Percentiles rank a stretch among this genome's conserved stretches.
Conservation (phyloP, 345 rosid genomes). For the Jatropha curcas region DNA sequence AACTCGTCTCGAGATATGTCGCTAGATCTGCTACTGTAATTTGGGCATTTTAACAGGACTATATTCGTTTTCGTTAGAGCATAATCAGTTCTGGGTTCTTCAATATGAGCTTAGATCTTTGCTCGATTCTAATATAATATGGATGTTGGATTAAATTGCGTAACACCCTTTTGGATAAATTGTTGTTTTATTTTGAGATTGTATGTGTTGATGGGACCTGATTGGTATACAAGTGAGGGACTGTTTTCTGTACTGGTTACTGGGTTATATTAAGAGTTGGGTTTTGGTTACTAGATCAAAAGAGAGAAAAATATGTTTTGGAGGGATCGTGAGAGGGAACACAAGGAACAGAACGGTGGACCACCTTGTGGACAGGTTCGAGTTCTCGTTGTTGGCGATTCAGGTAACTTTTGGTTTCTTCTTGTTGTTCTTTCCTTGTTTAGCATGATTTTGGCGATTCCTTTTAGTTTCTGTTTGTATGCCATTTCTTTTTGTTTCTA, state of each 20-base stretch:
- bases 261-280: conserved; percentile 4
- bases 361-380: conserved; percentile 94
- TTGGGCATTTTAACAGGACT: too few species aligned
- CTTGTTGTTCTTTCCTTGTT: background rate
- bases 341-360: conserved; percentile 69
- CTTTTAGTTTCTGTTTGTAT: background rate
- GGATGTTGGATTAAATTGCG: conserved; percentile 24
- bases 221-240: conserved; percentile 9
- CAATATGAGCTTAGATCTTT: conserved; percentile 30
- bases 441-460: background rate
- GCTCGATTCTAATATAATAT: conserved; percentile 19
- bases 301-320: conserved; percentile 61
- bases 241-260: background rate
- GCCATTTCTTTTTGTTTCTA: background rate
- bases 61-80: too few species aligned
- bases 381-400: conserved; percentile 95
- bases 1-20: background rate
- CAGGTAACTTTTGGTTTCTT: conserved; percentile 48
- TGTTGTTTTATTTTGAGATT: conserved; percentile 15
- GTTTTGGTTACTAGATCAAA: background rate
- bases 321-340: conserved; percentile 91
- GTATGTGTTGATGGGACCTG: conserved; percentile 35
- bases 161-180: conserved; percentile 27
- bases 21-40: conserved; percentile 7
- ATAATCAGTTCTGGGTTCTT: conserved; percentile 7